Evolutionary conservation across 176 grass and related monocot species (phyloP).

Genomic region (Luzula sylvatica): DNA sequence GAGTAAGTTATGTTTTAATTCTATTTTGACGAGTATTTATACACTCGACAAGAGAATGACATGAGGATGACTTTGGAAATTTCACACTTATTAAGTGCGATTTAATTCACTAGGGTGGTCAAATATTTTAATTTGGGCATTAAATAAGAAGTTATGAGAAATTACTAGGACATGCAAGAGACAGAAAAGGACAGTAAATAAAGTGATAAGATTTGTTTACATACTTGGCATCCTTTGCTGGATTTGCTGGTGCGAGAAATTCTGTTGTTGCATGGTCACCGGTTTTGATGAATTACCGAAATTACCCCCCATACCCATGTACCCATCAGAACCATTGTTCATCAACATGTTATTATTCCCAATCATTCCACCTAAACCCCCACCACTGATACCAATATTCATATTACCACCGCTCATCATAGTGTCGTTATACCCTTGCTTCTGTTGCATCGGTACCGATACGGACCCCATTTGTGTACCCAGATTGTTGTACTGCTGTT

Average conservation of each 20-base stretch:
- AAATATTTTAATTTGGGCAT: too few species aligned
- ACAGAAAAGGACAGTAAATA: constrained; percentile 17
- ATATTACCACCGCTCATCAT: constrained; percentile 30
- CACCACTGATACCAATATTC: background rate
- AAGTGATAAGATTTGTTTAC: constrained; percentile 19
- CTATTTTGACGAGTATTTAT: background rate
- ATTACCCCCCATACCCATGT: constrained; percentile 38
- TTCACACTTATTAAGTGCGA: constrained; percentile 6
- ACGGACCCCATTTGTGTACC: constrained; percentile 50
- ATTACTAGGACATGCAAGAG: too few species aligned
- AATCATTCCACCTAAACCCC: constrained; percentile 49
- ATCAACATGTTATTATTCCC: constrained; percentile 53
- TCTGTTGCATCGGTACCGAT: constrained; percentile 49
- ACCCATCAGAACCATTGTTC: constrained; percentile 68
- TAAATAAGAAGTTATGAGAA: background rate
- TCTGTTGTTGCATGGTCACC: constrained; percentile 34
- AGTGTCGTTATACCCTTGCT: constrained; percentile 63
- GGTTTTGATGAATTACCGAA: constrained; percentile 68
- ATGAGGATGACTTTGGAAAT: constrained; percentile 7
- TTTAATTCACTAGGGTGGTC: constrained; percentile 12
- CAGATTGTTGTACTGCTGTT: constrained; percentile 31
- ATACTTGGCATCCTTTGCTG: constrained; percentile 80
- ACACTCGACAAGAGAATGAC: background rate
- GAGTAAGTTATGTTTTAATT: background rate
- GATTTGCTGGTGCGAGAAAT: constrained; percentile 53